Evolutionary conservation across 1,139 yeast species (phyloP).

Genomic region (Debaryomyces robertsiae): DNA sequence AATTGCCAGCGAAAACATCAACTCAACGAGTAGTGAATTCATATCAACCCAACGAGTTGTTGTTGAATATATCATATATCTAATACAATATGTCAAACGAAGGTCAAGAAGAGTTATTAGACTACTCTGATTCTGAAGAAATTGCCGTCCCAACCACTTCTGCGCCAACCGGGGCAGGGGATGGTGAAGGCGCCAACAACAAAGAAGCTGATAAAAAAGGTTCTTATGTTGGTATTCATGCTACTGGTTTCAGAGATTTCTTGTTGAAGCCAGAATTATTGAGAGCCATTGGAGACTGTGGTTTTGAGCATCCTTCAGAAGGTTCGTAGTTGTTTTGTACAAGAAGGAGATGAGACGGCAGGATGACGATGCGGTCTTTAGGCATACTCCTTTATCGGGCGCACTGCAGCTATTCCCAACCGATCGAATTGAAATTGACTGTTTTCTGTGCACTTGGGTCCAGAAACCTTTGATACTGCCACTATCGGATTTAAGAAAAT

Average conservation of each 20-base stretch:
- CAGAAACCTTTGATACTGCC: too few relatives aligned
- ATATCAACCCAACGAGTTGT: background rate
- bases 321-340: conserved; percentile 58
- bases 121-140: conserved; percentile 98
- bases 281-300: conserved; percentile 98
- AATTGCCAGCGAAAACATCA: conserved; percentile 7
- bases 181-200: conserved; percentile 40
- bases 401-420: too few relatives aligned
- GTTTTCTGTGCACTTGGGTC: too few relatives aligned
- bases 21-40: conserved; percentile 1
- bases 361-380: background rate
- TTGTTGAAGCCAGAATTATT: conserved; percentile 92
- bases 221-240: conserved; percentile 96
- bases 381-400: too few relatives aligned
- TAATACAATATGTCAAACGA: conserved; percentile 66
- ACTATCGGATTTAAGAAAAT: too few relatives aligned
- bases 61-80: conserved; percentile 11
- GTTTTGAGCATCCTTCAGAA: conserved; percentile 99
- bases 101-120: conserved; percentile 98
- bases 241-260: conserved; percentile 98
- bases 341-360: conserved; percentile 5
- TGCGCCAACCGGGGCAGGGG: conserved; percentile 49
- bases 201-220: conserved; percentile 85
- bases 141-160: conserved; percentile 76
- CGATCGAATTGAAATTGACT: too few relatives aligned